Base-by-base conservation (phyloP, 768 basidiomycete species). In the Trametes cinnabarina region DNA sequence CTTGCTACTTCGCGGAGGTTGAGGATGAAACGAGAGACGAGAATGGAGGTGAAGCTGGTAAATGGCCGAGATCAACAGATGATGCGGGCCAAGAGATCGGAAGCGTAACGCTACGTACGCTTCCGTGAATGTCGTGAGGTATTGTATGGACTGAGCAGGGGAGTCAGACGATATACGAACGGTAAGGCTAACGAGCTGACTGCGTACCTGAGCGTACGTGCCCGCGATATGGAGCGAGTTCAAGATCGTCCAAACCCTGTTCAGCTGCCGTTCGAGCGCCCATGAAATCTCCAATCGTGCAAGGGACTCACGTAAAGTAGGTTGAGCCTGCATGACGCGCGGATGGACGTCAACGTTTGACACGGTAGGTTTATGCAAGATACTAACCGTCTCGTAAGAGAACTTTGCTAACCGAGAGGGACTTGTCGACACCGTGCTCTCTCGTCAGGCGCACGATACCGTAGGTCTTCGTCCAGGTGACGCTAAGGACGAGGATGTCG, bases 401-500 rank as follows among this genome's bases (percentile, higher is more conserved):
- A 1, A 58, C 49, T 3, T 50, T 51, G n/a, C 42, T 49, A 0
- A 58, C 8, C 12, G 57, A 51, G 11, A 58, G 43, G 1, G 57
- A 28, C 14, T 3, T 39, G 11, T 30, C 25, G 17, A 51, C 14
- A 5, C 37, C n/a, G 12, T 58, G 49, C 25, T 58, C 42, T 12
- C 43, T 37, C 9, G 57, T 34, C 19, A 58, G 41, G 43, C 57
- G 57, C 19, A 58, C 43, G 34, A 51, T 51, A 14, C 57, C 57
- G 57, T 51, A 58, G 9, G 57, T 58, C 49, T 58, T 51, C 6
- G 19, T n/a, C 57, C 57, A 58, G 19, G 57, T 58, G 11, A 58
- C 57, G 35, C 57, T 25, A 14, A 58, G 43, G 14, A 58, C 57
- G n/a, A 58, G 44, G 17, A 51, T 2, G 34, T 58, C 49, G 3